Base-by-base conservation (phyloP, 345 rosid genomes). In the Ricinus communis region DNA sequence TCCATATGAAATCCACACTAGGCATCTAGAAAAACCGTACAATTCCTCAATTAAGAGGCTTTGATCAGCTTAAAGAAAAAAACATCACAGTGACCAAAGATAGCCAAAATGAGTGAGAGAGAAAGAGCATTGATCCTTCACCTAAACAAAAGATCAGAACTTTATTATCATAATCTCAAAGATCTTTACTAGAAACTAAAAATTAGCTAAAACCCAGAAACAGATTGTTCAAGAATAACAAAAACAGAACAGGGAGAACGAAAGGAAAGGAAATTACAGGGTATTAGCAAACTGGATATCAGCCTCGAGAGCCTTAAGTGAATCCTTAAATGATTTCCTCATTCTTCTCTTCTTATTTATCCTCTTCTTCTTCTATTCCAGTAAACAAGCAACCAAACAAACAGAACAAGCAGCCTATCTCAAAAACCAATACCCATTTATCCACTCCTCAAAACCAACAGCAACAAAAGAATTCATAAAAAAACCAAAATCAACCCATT, bases 211-310 rank as follows among this genome's bases (percentile, higher is more conserved):
- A 12, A 57, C 8, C 0, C 55, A 43, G 41, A 30, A 63, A 70
- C 25, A 43, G 5, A 51, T 8, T 19, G 72, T 22, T 59, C 38
- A 49, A 24, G 5, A 40, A 18, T 38, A 31, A 27, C 4, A 51
- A 0, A 40, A 2, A 8, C 8, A 43, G 72, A 22, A 30, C 1
- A 36, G 6, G 74, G 30, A 71, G 66, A 63, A 14, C 2, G 8
- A 36, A 9, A 27, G 5, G 28, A 64, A 12, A 68, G 73, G 64
- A 71, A 77, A 22, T 79, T 88, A 94, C 99, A 94, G 82, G 63
- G 97, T 87, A 75, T 94, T 94, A 79, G 98, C 98, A 69, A 90
- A 88, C 81, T 94, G 98, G 49, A 94, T 94, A 87, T 94, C 99
- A 74, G 99, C 97, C 85, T 94, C 97, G 45, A 94, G 96, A 65